A percentile compares a stretch with the other conserved stretches of the same genome.
These are phyloP conservation scores for Pseudopediastrum boryanum DNA, from an alignment of 139 green algal genomes.

Conservation along the genomic window DNA sequence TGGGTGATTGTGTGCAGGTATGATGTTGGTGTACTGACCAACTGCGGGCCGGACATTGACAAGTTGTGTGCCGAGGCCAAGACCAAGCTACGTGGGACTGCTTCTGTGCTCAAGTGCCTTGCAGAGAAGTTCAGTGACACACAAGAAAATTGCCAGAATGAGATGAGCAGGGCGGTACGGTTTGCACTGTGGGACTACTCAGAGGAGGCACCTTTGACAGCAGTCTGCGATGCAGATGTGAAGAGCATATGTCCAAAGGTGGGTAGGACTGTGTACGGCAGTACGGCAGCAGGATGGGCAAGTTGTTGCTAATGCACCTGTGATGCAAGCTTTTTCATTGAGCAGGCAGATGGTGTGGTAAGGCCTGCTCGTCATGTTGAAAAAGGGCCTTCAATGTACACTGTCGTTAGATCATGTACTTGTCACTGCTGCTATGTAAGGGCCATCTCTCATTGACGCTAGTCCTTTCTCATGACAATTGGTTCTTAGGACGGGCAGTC, in stretches of 20 bases:
- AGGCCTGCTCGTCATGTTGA: no score
- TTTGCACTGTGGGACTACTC: conserved; percentile 88
- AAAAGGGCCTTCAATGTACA: no score
- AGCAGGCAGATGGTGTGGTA: no score
- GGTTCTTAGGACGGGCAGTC: no score
- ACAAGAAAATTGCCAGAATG: conserved; percentile 44
- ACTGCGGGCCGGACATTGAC: conserved; percentile 57
- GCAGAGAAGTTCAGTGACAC: conserved; percentile 49
- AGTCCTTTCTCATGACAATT: no score
- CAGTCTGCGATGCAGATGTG: conserved; percentile 76
- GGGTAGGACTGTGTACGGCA: no score
- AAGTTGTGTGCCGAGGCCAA: conserved; percentile 60
- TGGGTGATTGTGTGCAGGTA: conserved; percentile 48
- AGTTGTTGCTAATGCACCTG: no score
- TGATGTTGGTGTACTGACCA: conserved; percentile 56
- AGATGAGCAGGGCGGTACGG: conserved; percentile 75
- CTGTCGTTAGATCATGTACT: no score
- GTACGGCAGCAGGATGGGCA: no score
- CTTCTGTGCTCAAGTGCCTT: conserved; percentile 81
- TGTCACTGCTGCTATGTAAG: no score
- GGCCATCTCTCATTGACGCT: no score
- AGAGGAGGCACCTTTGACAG: conserved; percentile 59
- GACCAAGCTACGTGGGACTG: conserved; percentile 62
- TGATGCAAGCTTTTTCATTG: no score
- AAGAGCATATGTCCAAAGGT: conserved; percentile 55